These are phyloP conservation scores for Barnettozyma botsteinii DNA, from an alignment of 805 yeast genomes.

Conservation along the genomic window DNA sequence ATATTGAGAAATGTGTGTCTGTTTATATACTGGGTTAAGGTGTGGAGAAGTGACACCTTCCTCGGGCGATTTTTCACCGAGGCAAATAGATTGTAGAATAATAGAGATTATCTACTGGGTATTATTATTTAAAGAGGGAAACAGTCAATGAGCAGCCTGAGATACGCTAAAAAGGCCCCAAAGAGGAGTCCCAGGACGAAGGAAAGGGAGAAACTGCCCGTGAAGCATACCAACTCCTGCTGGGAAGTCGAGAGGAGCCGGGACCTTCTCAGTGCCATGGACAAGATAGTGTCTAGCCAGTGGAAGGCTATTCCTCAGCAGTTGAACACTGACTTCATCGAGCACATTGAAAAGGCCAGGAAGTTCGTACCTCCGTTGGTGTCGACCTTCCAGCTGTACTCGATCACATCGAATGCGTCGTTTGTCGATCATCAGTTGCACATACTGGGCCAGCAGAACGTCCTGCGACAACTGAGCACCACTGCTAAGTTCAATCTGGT, in stretches of 20 bases:
- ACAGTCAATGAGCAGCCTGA: no score
- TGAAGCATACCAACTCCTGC: neutral
- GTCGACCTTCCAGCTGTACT: conserved; percentile 36
- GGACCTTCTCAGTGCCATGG: conserved; percentile 4
- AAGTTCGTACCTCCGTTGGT: conserved; percentile 12
- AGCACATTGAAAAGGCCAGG: conserved; percentile 17
- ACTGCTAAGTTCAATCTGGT: conserved; percentile 33
- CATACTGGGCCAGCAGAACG: conserved; percentile 31
- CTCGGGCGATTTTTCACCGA: no score
- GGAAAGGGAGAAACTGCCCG: neutral
- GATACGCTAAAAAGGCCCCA: no score
- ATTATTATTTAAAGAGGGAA: no score
- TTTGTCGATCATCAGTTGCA: conserved; percentile 44
- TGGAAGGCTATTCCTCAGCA: conserved; percentile 16
- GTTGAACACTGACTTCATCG: conserved; percentile 14
- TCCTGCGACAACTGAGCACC: conserved; percentile 27
- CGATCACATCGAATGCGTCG: conserved; percentile 42
- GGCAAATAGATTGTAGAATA: no score
- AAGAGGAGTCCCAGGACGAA: neutral
- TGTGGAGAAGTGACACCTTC: no score
- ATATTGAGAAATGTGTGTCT: no score
- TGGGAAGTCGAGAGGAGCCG: conserved; percentile 1
- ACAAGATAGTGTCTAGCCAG: conserved; percentile 8
- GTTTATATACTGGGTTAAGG: no score
- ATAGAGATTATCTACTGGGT: no score